Base-by-base conservation (phyloP, 163 green algal genomes). In the Chloromonas sp. region DNA sequence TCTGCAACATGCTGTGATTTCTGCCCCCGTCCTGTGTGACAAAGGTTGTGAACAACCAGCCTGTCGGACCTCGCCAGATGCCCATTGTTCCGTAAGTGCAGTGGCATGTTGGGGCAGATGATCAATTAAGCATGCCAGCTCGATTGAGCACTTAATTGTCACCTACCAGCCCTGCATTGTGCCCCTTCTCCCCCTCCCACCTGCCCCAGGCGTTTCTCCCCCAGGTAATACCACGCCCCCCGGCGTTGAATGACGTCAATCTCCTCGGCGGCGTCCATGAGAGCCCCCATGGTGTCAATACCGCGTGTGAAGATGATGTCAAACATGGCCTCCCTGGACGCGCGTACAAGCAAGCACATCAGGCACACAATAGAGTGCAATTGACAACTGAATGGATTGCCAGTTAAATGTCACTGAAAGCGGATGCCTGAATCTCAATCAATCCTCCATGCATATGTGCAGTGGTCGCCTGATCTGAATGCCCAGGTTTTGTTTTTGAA, bases 271-370 rank as follows among this genome's bases (percentile, higher is more conserved):
- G 92, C 93, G 83, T 98, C 96, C 70, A 98, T 81, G 71, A 98
- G n/a, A 82, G 89, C 95, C 1, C 93, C 96, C 61, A 93, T 71
- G 66, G 82, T 83, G 87, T 92, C 92, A 87, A 99, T 98, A 81
- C 96, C 96, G 2, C 81, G 84, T 57, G 92, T 93, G 87, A 96
- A 99, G 71, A 98, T 88, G 85, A 99, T 97, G 89, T 98, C 96
- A 86, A 99, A 97, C 86, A 97, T 93, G 14, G 93, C 94, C 60
- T 93, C 81, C 84, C 92, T 93, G 87, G 88, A 60, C 58, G 77
- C 76, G 77, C 71, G 62, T 2, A 36, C 77, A 81, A 58, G 70
- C 59, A 85, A 58, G 2, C 57, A 66, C 36, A 62, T 2, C n/a
- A 70, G 58, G 82, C 70, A n/a, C 2, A 59, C 70, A 62, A 81